These are phyloP conservation scores for Chaetothyriales sp. DNA, from an alignment of 2,329 filamentous ascomycete species.

Conservation along the genomic window DNA sequence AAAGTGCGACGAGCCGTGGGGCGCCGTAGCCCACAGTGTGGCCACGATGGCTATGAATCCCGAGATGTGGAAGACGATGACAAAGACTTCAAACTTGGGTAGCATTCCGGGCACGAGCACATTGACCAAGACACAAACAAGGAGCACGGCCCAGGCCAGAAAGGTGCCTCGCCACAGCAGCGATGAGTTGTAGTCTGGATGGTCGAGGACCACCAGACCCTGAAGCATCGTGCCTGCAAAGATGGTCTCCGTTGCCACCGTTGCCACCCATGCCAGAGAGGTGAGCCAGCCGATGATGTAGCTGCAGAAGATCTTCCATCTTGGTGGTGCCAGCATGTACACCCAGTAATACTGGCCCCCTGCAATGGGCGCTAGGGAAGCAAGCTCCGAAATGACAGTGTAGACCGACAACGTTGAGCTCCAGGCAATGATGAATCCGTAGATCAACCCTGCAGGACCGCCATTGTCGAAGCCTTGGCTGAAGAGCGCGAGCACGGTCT, in stretches of 20 bases:
- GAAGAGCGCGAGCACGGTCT: constrained; percentile 33
- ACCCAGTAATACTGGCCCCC: constrained; percentile 36
- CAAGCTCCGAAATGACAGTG: constrained; percentile 34
- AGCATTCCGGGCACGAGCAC: constrained; percentile 29
- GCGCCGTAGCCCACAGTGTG: constrained; percentile 23
- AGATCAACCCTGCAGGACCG: constrained; percentile 36
- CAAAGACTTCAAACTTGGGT: constrained; percentile 30
- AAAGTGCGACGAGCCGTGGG: constrained; percentile 20
- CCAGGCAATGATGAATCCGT: constrained; percentile 41
- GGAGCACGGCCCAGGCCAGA: constrained; percentile 26
- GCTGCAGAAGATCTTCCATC: constrained; percentile 29
- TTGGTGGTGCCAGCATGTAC: constrained; percentile 31
- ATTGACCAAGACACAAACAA: constrained; percentile 30
- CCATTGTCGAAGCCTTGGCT: constrained; percentile 31
- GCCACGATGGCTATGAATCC: constrained; percentile 34
- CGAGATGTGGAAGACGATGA: constrained; percentile 31
- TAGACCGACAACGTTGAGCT: constrained; percentile 35
- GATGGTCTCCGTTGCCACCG: constrained; percentile 29
- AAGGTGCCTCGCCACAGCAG: constrained; percentile 29
- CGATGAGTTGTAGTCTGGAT: constrained; percentile 22
- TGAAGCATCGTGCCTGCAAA: constrained; percentile 31
- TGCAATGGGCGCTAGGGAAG: constrained; percentile 35
- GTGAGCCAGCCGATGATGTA: constrained; percentile 34
- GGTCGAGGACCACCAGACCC: constrained; percentile 27
- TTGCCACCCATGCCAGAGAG: constrained; percentile 30